These are phyloP conservation scores for Beauveria sp. DNA, from an alignment of 2,329 filamentous ascomycete species.

Conservation along the genomic window DNA sequence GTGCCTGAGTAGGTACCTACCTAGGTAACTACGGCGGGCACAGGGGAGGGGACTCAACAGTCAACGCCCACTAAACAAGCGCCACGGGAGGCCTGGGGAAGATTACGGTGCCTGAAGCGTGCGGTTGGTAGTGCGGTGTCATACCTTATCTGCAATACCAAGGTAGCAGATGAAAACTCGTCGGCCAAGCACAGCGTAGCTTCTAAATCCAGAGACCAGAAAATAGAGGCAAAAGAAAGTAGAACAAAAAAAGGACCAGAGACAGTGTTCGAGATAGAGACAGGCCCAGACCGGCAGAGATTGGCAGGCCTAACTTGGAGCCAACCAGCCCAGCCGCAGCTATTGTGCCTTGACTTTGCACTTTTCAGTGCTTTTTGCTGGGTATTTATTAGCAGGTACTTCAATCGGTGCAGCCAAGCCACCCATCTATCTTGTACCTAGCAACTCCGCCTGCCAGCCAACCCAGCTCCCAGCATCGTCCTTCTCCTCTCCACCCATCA, in stretches of 20 bases:
- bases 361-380: not conserved
- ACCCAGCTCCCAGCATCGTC: not conserved
- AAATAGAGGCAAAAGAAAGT: no score
- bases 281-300: not conserved
- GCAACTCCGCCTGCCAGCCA: not conserved
- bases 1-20: not conserved
- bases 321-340: not conserved
- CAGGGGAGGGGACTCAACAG: not conserved
- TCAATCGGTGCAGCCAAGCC: not conserved
- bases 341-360: not conserved
- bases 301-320: not conserved
- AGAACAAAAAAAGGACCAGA: no score
- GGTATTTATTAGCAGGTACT: not conserved
- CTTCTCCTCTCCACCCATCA: slow-evolving; percentile 12
- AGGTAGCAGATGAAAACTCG: no score
- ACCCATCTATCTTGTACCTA: not conserved
- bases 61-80: not conserved
- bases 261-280: no score
- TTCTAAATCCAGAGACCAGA: no score
- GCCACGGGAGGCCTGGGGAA: not conserved
- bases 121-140: no score
- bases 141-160: no score
- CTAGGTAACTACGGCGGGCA: not conserved
- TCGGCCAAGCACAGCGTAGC: no score
- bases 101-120: not conserved